Evolutionary conservation across 2,329 filamentous ascomycete species (phyloP).

Genomic region (Exophiala aquamarina): DNA sequence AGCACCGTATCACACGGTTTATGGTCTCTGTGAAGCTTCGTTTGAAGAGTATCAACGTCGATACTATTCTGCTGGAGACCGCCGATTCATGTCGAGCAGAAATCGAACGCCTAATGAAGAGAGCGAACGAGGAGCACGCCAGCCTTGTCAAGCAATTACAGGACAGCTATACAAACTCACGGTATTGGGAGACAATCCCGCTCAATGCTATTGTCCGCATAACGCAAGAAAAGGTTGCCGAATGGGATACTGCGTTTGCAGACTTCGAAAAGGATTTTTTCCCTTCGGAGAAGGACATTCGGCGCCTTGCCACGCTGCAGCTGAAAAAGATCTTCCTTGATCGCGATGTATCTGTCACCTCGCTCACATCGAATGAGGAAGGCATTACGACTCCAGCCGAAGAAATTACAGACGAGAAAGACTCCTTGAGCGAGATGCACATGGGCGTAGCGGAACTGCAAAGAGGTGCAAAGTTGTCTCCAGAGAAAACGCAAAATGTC

Average conservation of each 20-base stretch:
- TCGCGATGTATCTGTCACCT: conserved; percentile 75
- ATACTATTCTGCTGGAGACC: conserved; percentile 87
- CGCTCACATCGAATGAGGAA: conserved; percentile 69
- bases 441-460: conserved; percentile 35
- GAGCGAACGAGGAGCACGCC: conserved; percentile 79
- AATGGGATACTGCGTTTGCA: conserved; percentile 88
- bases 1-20: conserved; percentile 80
- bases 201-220: conserved; percentile 84
- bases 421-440: conserved; percentile 32
- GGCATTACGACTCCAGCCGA: conserved; percentile 50
- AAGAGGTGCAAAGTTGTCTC: conserved; percentile 50
- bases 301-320: conserved; percentile 86
- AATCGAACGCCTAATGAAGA: conserved; percentile 74
- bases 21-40: conserved; percentile 82
- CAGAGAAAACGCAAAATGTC: conserved; percentile 64
- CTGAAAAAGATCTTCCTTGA: conserved; percentile 94
- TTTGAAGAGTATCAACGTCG: conserved; percentile 83
- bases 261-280: conserved; percentile 93
- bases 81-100: conserved; percentile 77
- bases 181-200: conserved; percentile 95
- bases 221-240: conserved; percentile 87
- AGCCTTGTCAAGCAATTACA: conserved; percentile 75
- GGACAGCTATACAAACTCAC: conserved; percentile 86
- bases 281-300: conserved; percentile 91
- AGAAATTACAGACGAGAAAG: conserved; percentile 32